Base-by-base conservation (phyloP, 2,329 filamentous ascomycete genomes). In the Fusarium bulbicola region DNA sequence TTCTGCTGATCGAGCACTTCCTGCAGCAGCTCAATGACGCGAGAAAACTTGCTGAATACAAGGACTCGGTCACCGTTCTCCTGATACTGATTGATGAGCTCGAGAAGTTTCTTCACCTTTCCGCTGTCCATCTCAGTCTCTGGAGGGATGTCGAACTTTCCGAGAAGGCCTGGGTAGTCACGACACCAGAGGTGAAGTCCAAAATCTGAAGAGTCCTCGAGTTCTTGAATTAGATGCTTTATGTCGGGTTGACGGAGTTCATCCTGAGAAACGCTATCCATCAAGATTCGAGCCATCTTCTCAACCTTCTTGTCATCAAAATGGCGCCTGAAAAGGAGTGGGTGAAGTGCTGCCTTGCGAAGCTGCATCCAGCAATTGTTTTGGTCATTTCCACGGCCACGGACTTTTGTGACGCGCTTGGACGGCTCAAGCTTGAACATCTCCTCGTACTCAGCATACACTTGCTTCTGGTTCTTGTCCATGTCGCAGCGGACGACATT, bases 41-140 rank as follows among this genome's bases (percentile, higher is more conserved):
- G 92, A 12, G 94, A 94, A 81, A 98, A 99, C 77, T 97, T 95
- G 50, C 93, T 97, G 84, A 99, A 99, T 30, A 99, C 90, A 6
- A 99, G 87, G 2, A 93, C 92, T 8, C 95, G 92, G 80, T 98
- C 95, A 7, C 95, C 95, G 59, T 94, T 95, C 67, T 88, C 84
- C 73, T 92, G 91, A 82, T 94, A 98, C 20, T 87, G 83, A 16
- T 86, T 85, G 3, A 99, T 86, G 18, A 99, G 87, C 76, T 93
- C 88, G 32, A 94, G 86, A 32, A 98, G 88, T 74, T 93, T 92
- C 72, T 90, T 84, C n/a, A 98, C 91, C 81, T 99, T 99, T 65
- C 95, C 96, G 53, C 92, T 88, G 64, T 90, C 84, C 77, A 90
- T 84, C 84, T 88, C 89, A 4, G 87, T 86, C 0, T 83, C 81